Base-by-base conservation (phyloP, 371 early-diverging fungal species). In the Ordospora colligata region DNA sequence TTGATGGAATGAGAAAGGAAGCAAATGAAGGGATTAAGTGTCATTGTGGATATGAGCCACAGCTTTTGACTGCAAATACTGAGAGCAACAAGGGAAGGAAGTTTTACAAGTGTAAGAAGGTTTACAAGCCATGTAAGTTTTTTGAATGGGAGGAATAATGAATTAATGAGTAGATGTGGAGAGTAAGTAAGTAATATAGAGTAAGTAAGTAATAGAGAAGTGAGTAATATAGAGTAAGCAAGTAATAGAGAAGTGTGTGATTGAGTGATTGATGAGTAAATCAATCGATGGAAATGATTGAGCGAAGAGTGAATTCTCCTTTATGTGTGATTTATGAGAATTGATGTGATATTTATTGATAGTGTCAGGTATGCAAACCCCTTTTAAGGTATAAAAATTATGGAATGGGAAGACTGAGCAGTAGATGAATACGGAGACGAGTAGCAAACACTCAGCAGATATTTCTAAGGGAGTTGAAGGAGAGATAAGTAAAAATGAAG, bases 71-170 rank as follows among this genome's bases (percentile, higher is more conserved):
- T 11, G 73, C 83, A n/a, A 74, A 74, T 11, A 84, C 84, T 14
- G 82, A 77, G 63, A 67, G 25, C 19, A 85, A 82, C 42, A 77
- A 68, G 25, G 81, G 83, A 17, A 67, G 81, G 69, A 68, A 54
- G 53, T 85, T 84, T 71, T 79, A 71, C 44, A 78, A 73, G 19
- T 85, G 85, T 80, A 83, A 81, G 42, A 85, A 83, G 58, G 43
- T 32, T 19, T 81, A 83, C 52, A 84, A 84, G 43, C 69, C 69
- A 45, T 85, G 85, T 69, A 80, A 76, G 11, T 85, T 83, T 67
- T 85, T 85, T 52, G 32, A 79, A 47, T 85, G 85, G 85, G 72
- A 68, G 52, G 80, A 80, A 14, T 52, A 79, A 45, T 58, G 37
- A n/a, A n/a, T n/a, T n/a, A n/a, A n/a, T n/a, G 50, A 10, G n/a